Base-by-base conservation (phyloP, 2,329 filamentous ascomycete species). In the Capronia epimyces region DNA sequence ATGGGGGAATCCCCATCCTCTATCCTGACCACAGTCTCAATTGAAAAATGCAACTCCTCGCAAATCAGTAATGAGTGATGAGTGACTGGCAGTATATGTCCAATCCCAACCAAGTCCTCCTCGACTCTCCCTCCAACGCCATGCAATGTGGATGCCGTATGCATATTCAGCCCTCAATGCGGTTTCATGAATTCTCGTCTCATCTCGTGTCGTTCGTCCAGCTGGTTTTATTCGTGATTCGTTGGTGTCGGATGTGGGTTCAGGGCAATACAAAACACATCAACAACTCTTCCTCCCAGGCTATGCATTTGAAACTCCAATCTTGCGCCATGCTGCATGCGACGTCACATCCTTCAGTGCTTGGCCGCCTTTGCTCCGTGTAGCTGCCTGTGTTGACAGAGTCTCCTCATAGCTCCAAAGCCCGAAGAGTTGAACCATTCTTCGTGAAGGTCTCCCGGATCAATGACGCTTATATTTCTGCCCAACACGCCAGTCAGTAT, bases 401-500 rank as follows among this genome's bases (percentile, higher is more conserved):
- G 27, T n/a, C 27, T n/a, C n/a, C n/a, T 27, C 32, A 36, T 5
- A 18, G 32, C 16, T n/a, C 13, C n/a, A 13, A n/a, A n/a, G 5
- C 13, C 32, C 5, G 13, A 6, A n/a, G 32, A 36, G 32, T 6
- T 13, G 32, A 36, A 36, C 29, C 29, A 47, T 20, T 13, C 32
- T 31, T 27, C 6, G 25, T 27, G 10, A 27, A 5, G 25, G 25
- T 27, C 25, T 27, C 25, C 6, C 25, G 13, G 15, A 36, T 53
- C 34, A 58, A 47, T 58, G 53, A n/a, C 56, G 49, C 42, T 58
- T 58, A 50, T 58, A 58, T 53, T 58, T 58, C 56, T 58, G 42
- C 16, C 34, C 25, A 20, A 29, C 12, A 15, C n/a, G 50, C 56
- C 24, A 58, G 50, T 32, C 31, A 20, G 31, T 40, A 27, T 21